Evolutionary conservation across 129 eudicot genomes (phyloP).

Genomic region (Deinandra increscens): DNA sequence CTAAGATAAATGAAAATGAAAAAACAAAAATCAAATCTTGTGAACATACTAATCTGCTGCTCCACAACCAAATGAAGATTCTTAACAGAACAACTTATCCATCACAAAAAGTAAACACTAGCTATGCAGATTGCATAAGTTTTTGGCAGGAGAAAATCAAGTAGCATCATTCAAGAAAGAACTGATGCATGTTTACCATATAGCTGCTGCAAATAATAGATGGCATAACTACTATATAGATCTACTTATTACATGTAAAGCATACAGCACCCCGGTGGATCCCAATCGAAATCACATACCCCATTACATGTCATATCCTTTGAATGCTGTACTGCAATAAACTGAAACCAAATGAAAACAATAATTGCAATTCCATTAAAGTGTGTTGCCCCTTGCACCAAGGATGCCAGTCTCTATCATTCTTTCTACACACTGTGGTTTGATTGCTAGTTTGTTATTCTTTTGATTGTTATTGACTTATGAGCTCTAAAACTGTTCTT

Average conservation of each 20-base stretch:
- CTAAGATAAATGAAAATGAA: no score
- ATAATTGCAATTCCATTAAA: no score
- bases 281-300: no score
- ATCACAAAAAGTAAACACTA: not conserved
- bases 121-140: not conserved
- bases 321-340: no score
- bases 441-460: not conserved
- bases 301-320: no score
- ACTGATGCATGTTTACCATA: not conserved
- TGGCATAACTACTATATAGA: not conserved
- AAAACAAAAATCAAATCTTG: not conserved
- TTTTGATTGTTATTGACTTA: conserved; percentile 1
- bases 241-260: not conserved
- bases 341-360: no score
- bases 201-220: not conserved
- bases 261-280: not conserved
- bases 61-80: no score
- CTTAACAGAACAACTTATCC: not conserved
- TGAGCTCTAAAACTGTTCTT: conserved; percentile 13
- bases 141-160: not conserved
- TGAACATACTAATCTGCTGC: not conserved
- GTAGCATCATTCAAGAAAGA: not conserved
- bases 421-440: not conserved
- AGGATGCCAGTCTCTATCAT: not conserved
- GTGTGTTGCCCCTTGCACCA: not conserved